Evolutionary conservation across 495 filamentous ascomycete species (phyloP).

Genomic region (Neurospora sp.): DNA sequence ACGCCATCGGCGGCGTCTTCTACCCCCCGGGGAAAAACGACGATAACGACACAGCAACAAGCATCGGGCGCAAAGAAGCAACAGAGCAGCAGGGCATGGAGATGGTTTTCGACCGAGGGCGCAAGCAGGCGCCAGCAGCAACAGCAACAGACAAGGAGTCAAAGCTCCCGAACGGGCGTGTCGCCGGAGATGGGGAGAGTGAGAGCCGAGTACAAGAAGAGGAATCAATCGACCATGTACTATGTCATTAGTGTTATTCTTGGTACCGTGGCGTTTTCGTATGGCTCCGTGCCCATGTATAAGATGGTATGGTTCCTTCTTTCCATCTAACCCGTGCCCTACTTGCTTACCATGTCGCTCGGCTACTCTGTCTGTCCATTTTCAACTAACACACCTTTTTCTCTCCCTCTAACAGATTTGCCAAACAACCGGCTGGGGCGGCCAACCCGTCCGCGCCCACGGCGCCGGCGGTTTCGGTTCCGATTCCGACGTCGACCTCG

Average conservation of each 20-base stretch:
- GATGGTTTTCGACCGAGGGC: constrained; percentile 15
- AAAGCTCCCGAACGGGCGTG: neutral
- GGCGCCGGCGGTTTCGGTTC: constrained; percentile 22
- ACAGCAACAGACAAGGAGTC: constrained; percentile 5
- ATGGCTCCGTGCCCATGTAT: constrained; percentile 94
- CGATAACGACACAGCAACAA: neutral
- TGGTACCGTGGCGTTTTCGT: constrained; percentile 83
- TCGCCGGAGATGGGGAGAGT: constrained; percentile 45
- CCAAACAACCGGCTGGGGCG: constrained; percentile 91
- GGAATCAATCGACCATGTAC: constrained; percentile 52
- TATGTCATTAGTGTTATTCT: constrained; percentile 81
- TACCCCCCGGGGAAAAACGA: neutral
- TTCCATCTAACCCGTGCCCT: neutral
- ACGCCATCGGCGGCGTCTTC: neutral
- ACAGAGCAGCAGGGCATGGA: constrained; percentile 1
- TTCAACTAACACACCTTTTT: neutral
- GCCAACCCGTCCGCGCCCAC: constrained; percentile 84
- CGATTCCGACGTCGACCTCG: constrained; percentile 48
- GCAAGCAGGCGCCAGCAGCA: constrained; percentile 6
- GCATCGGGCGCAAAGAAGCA: constrained; percentile 18
- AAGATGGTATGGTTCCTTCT: constrained; percentile 61
- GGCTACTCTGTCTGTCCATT: neutral
- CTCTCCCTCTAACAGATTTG: constrained; percentile 55
- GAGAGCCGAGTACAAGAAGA: constrained; percentile 43
- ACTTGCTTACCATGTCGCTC: neutral